Conservation (phyloP, 2,329 filamentous ascomycete genomes). For the Lasiodiplodia sp. region DNA sequence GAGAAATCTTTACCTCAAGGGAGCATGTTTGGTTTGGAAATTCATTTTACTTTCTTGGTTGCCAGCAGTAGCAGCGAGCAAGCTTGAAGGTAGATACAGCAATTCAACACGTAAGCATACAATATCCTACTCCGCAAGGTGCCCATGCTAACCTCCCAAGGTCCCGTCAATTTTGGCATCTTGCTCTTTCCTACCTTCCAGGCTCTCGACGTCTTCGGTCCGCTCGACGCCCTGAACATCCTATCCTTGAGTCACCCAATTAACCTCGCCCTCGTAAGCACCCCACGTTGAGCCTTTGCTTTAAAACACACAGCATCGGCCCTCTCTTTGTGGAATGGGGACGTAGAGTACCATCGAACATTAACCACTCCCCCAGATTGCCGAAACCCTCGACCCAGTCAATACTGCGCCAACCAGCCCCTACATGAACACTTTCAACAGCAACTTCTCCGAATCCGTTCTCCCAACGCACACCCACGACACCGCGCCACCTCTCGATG, state of each 20-base stretch:
- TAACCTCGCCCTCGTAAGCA: slow-evolving; percentile 36
- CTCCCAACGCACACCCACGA: slow-evolving; percentile 64
- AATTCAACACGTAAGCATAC: background rate
- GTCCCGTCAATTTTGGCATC: slow-evolving; percentile 40
- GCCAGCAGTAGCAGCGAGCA: background rate
- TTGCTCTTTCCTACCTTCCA: slow-evolving; percentile 50
- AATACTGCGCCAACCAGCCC: slow-evolving; percentile 38
- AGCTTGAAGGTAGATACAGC: background rate
- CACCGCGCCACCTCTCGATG: slow-evolving; percentile 61
- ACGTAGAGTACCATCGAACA: no score
- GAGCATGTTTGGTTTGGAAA: background rate
- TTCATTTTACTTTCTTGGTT: background rate
- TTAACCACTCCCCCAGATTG: slow-evolving; percentile 28
- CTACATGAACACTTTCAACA: slow-evolving; percentile 30
- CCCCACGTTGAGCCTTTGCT: background rate
- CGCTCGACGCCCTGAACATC: slow-evolving; percentile 53
- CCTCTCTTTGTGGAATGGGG: background rate
- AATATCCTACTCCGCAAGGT: background rate
- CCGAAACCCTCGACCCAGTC: slow-evolving; percentile 40
- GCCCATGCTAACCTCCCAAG: background rate
- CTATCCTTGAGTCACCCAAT: background rate
- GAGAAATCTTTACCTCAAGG: no score
- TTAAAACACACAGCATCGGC: slow-evolving; percentile 31
- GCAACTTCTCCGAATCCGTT: slow-evolving; percentile 47
- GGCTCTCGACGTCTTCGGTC: slow-evolving; percentile 51